phyloP scores from a whole-genome alignment of 352 stramenopile genomes.

The Globisporangium apiculatum region DNA sequence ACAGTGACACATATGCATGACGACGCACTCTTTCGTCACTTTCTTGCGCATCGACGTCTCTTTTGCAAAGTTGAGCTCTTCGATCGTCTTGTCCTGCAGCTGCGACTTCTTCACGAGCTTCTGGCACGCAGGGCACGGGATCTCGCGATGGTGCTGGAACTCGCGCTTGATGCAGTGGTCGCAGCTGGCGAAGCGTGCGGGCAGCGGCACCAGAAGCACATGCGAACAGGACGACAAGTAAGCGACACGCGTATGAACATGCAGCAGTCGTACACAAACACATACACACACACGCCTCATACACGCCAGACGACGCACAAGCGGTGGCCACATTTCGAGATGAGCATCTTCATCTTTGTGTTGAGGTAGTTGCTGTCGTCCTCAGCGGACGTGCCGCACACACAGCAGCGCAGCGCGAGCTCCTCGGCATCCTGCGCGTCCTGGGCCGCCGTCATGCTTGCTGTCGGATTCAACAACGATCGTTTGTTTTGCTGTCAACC shows the following conservation, averaged over 20 bases:
- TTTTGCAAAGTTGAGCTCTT: conserved; percentile 85
- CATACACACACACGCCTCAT: too few species aligned
- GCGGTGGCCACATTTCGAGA: conserved; percentile 86
- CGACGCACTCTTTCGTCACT: conserved; percentile 72
- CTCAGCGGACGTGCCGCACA: conserved; percentile 79
- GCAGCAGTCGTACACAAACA: too few species aligned
- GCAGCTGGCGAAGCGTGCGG: conserved; percentile 30
- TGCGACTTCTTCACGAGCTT: conserved; percentile 88
- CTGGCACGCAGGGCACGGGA: conserved; percentile 69
- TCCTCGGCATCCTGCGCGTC: conserved; percentile 49
- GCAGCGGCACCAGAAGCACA: neutral
- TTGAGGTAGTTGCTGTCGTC: conserved; percentile 88
- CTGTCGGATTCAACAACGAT: neutral
- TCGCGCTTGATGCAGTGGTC: conserved; percentile 84
- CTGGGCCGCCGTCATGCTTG: conserved; percentile 21
- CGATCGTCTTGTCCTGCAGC: conserved; percentile 84
- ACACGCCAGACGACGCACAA: conserved; percentile 47
- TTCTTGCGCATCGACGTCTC: conserved; percentile 84
- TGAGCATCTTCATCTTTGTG: conserved; percentile 91
- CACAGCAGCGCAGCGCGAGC: conserved; percentile 78
- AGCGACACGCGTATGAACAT: neutral
- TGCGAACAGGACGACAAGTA: neutral
- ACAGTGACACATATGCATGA: neutral
- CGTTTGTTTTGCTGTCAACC: too few species aligned
- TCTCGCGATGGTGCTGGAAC: conserved; percentile 85